These are phyloP conservation scores for Neoscytalidium dimidiatum DNA, from an alignment of 2,329 filamentous ascomycete genomes.

Conservation along the genomic window DNA sequence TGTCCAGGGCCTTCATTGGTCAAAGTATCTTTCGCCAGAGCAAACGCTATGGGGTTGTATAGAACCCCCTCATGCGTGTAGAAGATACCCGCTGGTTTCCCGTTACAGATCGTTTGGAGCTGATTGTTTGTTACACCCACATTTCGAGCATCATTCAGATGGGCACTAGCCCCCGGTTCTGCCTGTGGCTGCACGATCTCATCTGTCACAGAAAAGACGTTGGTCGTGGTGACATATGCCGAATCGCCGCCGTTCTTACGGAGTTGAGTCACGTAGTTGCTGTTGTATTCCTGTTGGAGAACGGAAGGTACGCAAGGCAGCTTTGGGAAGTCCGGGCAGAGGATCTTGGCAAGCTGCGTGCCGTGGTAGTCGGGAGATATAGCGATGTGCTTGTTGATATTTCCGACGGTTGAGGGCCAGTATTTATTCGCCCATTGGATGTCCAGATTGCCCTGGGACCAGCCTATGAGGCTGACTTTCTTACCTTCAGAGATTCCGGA, in stretches of 20 bases:
- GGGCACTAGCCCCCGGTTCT: slow-evolving; percentile 50
- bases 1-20: slow-evolving; percentile 49
- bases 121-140: slow-evolving; percentile 56
- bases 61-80: slow-evolving; percentile 56
- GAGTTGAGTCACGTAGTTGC: slow-evolving; percentile 46
- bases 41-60: slow-evolving; percentile 51
- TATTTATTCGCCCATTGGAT: slow-evolving; percentile 62
- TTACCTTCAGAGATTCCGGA: slow-evolving; percentile 38
- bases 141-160: slow-evolving; percentile 41
- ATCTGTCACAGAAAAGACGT: slow-evolving; percentile 53
- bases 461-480: slow-evolving; percentile 51
- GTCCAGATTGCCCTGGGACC: slow-evolving; percentile 57
- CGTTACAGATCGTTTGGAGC: slow-evolving; percentile 47
- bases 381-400: slow-evolving; percentile 53
- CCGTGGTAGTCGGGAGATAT: slow-evolving; percentile 58
- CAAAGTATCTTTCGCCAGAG: slow-evolving; percentile 52
- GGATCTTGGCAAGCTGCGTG: slow-evolving; percentile 41
- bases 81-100: slow-evolving; percentile 44
- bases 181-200: slow-evolving; percentile 55
- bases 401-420: slow-evolving; percentile 53
- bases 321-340: neutral
- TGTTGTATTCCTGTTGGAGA: slow-evolving; percentile 51
- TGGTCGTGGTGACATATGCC: slow-evolving; percentile 59
- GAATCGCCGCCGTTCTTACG: slow-evolving; percentile 50
- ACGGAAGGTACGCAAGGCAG: slow-evolving; percentile 42